These are phyloP conservation scores for Lachancea thermotolerans DNA, from an alignment of 805 yeast genomes.

Conservation along the genomic window DNA sequence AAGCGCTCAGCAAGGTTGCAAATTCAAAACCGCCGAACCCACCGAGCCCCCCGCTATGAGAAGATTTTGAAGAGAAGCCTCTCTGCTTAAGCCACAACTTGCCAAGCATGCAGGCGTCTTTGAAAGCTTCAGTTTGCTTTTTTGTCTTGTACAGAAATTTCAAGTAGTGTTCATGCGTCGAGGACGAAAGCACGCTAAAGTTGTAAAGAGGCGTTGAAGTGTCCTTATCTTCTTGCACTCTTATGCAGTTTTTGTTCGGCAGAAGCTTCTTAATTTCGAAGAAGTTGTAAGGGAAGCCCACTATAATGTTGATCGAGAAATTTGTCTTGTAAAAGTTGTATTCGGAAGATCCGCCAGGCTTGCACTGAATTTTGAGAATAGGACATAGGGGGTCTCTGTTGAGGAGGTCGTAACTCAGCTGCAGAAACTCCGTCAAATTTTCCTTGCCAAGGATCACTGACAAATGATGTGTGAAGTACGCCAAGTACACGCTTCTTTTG, in stretches of 20 bases:
- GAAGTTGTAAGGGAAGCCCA: conserved; percentile 61
- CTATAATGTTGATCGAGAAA: conserved; percentile 63
- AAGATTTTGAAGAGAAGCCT: conserved; percentile 60
- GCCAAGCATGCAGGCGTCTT: conserved; percentile 82
- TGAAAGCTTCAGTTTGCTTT: conserved; percentile 71
- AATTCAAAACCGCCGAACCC: conserved; percentile 95
- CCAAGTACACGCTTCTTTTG: conserved; percentile 82
- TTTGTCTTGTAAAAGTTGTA: conserved; percentile 61
- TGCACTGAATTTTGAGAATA: conserved; percentile 54
- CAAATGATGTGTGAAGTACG: conserved; percentile 65
- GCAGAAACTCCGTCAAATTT: conserved; percentile 39
- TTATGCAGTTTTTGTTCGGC: conserved; percentile 75
- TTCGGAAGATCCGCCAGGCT: conserved; percentile 24
- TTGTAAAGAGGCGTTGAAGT: conserved; percentile 87
- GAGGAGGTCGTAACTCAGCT: conserved; percentile 57
- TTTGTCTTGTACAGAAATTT: conserved; percentile 70
- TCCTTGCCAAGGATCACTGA: conserved; percentile 46
- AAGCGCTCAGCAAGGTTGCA: conserved; percentile 69
- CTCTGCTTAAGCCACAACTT: conserved; percentile 87
- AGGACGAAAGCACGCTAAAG: conserved; percentile 64
- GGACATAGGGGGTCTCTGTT: conserved; percentile 79
- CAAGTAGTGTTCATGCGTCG: conserved; percentile 62
- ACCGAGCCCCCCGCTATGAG: conserved; percentile 43
- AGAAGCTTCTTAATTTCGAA: conserved; percentile 72
- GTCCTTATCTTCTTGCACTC: conserved; percentile 48